phyloP scores from a whole-genome alignment of 805 yeast species.

The Kluyveromyces aestuarii region DNA sequence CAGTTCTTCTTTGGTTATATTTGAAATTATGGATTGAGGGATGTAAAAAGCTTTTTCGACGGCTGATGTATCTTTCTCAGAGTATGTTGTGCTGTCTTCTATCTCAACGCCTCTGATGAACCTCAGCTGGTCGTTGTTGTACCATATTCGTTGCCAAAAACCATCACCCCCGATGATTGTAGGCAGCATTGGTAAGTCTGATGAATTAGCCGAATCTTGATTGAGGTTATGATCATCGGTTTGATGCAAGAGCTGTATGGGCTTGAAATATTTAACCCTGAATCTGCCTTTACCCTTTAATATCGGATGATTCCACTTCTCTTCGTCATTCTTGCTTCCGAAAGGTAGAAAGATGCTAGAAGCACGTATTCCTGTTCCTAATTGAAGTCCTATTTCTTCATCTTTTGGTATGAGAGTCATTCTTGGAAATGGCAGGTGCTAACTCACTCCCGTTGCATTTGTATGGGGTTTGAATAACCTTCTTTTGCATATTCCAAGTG shows the following conservation, averaged over 20 bases:
- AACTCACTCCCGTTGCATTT: neutral
- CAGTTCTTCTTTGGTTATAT: neutral
- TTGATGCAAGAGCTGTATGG: neutral
- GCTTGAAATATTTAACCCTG: neutral
- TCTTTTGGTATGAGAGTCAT: conserved; percentile 3
- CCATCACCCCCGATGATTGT: neutral
- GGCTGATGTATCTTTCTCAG: neutral
- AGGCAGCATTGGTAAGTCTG: neutral
- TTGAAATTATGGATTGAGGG: conserved; percentile 1
- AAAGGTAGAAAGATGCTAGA: conserved; percentile 3
- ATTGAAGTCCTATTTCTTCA: conserved; percentile 5
- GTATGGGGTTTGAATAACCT: neutral
- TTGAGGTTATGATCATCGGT: neutral
- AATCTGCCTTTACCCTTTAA: neutral
- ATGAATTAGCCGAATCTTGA: neutral
- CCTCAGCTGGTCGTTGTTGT: neutral
- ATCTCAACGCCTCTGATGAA: neutral
- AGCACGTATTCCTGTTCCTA: conserved; percentile 5
- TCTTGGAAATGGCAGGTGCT: neutral
- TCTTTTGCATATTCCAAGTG: no score
- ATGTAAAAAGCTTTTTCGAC: neutral
- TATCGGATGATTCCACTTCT: neutral
- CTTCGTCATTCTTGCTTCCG: neutral
- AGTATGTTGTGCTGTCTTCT: neutral
- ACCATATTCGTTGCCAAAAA: neutral